Evolutionary conservation across 2,329 filamentous ascomycete genomes (phyloP).

Genomic region (Epichloe typhina): DNA sequence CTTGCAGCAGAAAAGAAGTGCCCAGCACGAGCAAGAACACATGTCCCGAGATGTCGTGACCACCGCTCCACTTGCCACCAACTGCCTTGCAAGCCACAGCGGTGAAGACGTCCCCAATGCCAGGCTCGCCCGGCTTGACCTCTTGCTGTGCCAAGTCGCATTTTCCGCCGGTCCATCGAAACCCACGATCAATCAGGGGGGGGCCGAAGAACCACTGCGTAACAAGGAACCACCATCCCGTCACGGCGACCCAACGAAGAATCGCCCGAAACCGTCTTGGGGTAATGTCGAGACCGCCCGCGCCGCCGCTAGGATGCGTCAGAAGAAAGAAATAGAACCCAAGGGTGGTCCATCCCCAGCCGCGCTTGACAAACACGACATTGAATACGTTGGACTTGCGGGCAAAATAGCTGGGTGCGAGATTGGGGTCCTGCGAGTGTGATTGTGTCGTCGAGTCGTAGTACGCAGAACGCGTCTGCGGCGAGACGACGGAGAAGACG

Average conservation of each 20-base stretch:
- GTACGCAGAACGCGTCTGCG: constrained; percentile 48
- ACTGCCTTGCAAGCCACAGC: constrained; percentile 69
- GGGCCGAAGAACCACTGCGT: constrained; percentile 98
- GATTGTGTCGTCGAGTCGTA: constrained; percentile 52
- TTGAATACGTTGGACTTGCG: constrained; percentile 91
- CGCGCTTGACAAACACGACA: constrained; percentile 81
- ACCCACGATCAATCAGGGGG: constrained; percentile 77
- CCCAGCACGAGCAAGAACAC: constrained; percentile 85
- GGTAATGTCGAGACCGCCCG: constrained; percentile 12
- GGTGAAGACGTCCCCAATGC: constrained; percentile 46
- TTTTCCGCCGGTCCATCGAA: constrained; percentile 74
- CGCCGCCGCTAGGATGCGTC: constrained; percentile 46
- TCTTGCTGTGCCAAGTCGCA: constrained; percentile 51
- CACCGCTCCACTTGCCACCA: constrained; percentile 80
- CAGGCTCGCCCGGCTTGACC: constrained; percentile 30
- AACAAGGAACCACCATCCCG: constrained; percentile 67
- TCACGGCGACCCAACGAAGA: constrained; percentile 59
- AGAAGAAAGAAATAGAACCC: constrained; percentile 59
- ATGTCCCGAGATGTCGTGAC: constrained; percentile 91
- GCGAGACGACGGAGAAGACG: constrained; percentile 66
- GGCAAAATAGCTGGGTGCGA: constrained; percentile 77
- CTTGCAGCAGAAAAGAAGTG: constrained; percentile 68
- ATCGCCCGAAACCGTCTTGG: constrained; percentile 39
- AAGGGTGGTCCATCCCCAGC: constrained; percentile 80
- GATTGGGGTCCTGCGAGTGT: constrained; percentile 39